Evolutionary conservation across 139 green algal genomes (phyloP), one percentile per base, ranked within the genome.

Genomic region (Micractinium sp.): DNA sequence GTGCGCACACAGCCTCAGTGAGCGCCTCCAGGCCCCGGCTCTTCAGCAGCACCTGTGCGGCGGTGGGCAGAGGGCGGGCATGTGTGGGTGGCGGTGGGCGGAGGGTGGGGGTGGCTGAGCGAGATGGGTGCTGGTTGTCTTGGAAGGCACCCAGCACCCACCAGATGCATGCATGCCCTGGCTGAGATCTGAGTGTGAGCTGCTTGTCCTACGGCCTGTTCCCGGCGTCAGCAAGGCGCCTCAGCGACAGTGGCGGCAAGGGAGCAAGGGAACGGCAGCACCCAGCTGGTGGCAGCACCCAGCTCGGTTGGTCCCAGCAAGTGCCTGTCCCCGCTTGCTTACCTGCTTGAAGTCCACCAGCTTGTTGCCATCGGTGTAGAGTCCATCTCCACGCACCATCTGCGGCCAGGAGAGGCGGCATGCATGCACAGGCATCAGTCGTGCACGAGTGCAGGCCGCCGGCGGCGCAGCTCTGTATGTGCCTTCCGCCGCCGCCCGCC

Each of bases 341-440:
- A 79, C 83, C 83, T 80, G 36, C 83, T 79, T 87, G 83, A 87
- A 87, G 66, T 87, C 83, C 39, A 79, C 83, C 0, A 87, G 67
- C 38, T 87, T 35, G 27, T 38, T 67, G 38, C 83, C 83, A 33
- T 87, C 83, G 9, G 38, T 38, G 39, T 66, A 87, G 27, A 87
- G 63, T 14, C 33, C 39, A 41, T 87, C 83, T 2, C 67, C 31
- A 67, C 56, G 71, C 38, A 87, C 41, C 47, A 87, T 9, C 83
- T 87, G 83, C 83, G 69, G 23, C 19, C 13, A 25, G 15, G 5
- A 74, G 2, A 35, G 60, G 1, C 69, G 14, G 27, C 36, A 33
- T 76, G 69, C 0, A 16, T 35, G 76, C 76, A 82, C 13, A 22
- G 2, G 38, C 1, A 1, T 35, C 0, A 20, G 5, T 33, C 35